phyloP scores from a whole-genome alignment of 495 filamentous ascomycete genomes.

The Lasiosphaeria ovina region DNA sequence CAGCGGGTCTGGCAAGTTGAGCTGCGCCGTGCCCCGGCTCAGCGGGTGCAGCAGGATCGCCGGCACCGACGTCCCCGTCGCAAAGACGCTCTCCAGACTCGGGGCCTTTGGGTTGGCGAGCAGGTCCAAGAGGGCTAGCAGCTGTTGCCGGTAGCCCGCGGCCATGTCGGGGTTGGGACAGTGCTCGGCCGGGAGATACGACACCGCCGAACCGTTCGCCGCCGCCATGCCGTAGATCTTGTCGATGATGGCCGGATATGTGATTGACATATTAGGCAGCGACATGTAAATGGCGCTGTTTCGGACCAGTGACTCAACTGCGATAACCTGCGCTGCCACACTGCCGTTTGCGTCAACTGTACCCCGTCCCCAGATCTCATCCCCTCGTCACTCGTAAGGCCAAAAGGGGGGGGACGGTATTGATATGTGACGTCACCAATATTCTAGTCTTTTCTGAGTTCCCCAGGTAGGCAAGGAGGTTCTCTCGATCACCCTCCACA shows the following conservation, averaged over 20 bases:
- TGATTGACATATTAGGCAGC: conserved; percentile 13
- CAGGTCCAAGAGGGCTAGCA: conserved; percentile 8
- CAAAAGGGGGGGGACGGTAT: conserved; percentile 71
- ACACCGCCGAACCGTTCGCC: not conserved
- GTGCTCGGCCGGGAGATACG: conserved; percentile 10
- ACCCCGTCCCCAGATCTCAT: conserved; percentile 66
- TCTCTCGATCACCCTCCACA: conserved; percentile 41
- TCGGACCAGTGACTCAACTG: conserved; percentile 60
- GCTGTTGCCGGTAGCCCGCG: conserved; percentile 20
- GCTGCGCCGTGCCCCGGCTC: conserved; percentile 22
- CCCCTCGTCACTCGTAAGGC: conserved; percentile 46
- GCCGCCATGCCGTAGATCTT: conserved; percentile 5
- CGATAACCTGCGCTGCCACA: conserved; percentile 75
- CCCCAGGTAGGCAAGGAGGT: conserved; percentile 75
- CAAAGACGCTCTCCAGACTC: conserved; percentile 25
- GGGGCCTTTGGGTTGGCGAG: conserved; percentile 14
- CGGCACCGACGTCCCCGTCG: conserved; percentile 10
- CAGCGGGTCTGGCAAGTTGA: conserved; percentile 7
- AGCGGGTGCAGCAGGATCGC: conserved; percentile 32
- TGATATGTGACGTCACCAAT: conserved; percentile 73
- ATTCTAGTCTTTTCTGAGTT: conserved; percentile 48
- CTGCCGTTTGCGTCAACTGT: conserved; percentile 86
- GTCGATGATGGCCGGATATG: conserved; percentile 6
- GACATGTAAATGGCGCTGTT: conserved; percentile 16
- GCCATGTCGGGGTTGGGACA: conserved; percentile 6